phyloP scores from a whole-genome alignment of 2,329 filamentous ascomycete species.

The Colletotrichum sp. region DNA sequence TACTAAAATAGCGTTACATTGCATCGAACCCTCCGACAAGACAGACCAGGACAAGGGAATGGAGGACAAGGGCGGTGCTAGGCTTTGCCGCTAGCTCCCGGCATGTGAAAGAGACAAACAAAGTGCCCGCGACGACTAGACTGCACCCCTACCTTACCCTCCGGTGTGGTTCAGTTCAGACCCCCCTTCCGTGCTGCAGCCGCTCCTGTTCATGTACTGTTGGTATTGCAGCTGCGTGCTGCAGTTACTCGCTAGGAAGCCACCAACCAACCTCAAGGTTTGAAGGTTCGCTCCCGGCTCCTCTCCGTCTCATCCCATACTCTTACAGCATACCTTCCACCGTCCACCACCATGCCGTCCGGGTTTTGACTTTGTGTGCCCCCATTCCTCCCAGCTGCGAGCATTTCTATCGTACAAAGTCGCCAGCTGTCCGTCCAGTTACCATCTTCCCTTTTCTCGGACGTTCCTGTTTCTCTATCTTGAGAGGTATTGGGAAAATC shows the following conservation, averaged over 20 bases:
- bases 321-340: constrained; percentile 16
- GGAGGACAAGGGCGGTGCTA: constrained; percentile 7
- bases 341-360: constrained; percentile 10
- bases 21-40: constrained; percentile 15
- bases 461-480: not conserved
- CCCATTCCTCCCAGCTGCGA: constrained; percentile 4
- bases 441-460: not conserved
- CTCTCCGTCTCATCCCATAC: constrained; percentile 21
- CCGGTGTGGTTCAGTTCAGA: constrained; percentile 8
- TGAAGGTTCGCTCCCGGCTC: constrained; percentile 19
- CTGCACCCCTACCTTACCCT: not conserved
- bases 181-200: not conserved
- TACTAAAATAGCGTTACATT: constrained; percentile 13
- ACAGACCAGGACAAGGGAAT: constrained; percentile 9
- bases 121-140: not conserved
- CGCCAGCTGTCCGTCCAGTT: constrained; percentile 1
- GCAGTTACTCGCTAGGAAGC: not conserved
- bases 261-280: constrained; percentile 17
- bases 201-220: not conserved
- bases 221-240: not conserved
- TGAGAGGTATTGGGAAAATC: not conserved
- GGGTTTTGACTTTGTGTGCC: constrained; percentile 12
- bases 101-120: constrained; percentile 18
- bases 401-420: constrained; percentile 15
- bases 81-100: constrained; percentile 11